Evolutionary conservation across 371 early-diverging fungal species (phyloP).

Genomic region (Mucor irregularis): DNA sequence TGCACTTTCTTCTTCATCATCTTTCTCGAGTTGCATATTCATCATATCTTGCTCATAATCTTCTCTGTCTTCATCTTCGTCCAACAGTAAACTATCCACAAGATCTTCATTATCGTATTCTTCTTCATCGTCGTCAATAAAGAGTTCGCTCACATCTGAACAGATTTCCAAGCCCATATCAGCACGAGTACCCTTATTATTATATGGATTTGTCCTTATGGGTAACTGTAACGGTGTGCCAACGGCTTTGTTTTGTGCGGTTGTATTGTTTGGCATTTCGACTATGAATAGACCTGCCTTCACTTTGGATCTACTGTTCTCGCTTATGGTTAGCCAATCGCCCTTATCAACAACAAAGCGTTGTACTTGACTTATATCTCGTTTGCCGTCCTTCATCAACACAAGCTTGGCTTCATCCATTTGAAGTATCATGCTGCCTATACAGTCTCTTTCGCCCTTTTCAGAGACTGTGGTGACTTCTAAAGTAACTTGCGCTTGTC

Average conservation of each 20-base stretch:
- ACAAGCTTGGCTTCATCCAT: conserved; percentile 38
- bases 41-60: neutral
- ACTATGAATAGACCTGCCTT: conserved; percentile 38
- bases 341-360: conserved; percentile 46
- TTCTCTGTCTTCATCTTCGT: conserved; percentile 5
- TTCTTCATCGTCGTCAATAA: conserved; percentile 4
- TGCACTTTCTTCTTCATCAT: conserved; percentile 2
- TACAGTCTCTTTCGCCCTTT: neutral
- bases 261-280: conserved; percentile 24
- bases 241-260: conserved; percentile 14
- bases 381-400: conserved; percentile 24
- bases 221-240: conserved; percentile 29
- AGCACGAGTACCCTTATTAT: neutral
- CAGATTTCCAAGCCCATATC: conserved; percentile 28
- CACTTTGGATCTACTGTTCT: conserved; percentile 13
- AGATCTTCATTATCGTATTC: neutral
- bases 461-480: conserved; percentile 26
- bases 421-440: conserved; percentile 28
- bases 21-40: conserved; percentile 6
- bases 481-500: conserved; percentile 24
- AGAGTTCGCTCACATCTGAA: conserved; percentile 21
- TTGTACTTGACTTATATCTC: conserved; percentile 28
- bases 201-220: conserved; percentile 1
- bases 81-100: neutral
- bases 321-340: conserved; percentile 25